Evolutionary conservation across 2,329 filamentous ascomycete genomes (phyloP), one percentile per base, ranked within the genome.

Genomic region (Talaromyces rugulosus): DNA sequence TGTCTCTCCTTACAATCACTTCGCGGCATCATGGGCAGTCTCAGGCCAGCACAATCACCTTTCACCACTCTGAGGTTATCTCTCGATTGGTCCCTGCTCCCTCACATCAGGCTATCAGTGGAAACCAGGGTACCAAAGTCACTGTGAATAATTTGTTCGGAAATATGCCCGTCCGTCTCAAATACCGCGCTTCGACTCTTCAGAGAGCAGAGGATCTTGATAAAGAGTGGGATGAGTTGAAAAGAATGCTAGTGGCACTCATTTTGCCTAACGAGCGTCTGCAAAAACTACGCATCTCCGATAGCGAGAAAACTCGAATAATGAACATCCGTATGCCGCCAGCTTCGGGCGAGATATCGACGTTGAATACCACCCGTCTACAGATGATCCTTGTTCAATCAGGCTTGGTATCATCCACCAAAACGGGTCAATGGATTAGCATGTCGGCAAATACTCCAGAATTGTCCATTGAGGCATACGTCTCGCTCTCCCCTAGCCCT

Each of bases 151-250:
- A 96, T 72, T 79, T 97, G 0, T 98, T 97, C 75, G 92, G 93
- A 0, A 89, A 88, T 62, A 91, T 97, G 85, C 92, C 94, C 0
- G 94, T 97, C 12, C 87, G 94, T 14, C 88, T 96, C 30, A 96
- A 95, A 72, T 90, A 92, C 68, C 85, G 92, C 65, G 85, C 85
- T 0, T 67, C 86, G 3, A 76, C 80, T 65, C 73, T 81, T 44
- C 78, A 85, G 68, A 81, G 80, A 66, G 66, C 81, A 11, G 71
- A 79, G 28, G 79, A 87, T 55, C 74, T 83, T 4, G 81, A 83
- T 23, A 89, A 83, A 65, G 83, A 89, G 58, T 94, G 90, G 86
- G 83, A 87, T 31, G 75, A 75, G 0, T 75, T 96, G 16, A 83
- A 85, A 64, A 82, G 78, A 56, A 76, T 81, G 5, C 69, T 92